Evolutionary conservation across 169 alveolate species (phyloP).

Genomic region (Theileria equi): DNA sequence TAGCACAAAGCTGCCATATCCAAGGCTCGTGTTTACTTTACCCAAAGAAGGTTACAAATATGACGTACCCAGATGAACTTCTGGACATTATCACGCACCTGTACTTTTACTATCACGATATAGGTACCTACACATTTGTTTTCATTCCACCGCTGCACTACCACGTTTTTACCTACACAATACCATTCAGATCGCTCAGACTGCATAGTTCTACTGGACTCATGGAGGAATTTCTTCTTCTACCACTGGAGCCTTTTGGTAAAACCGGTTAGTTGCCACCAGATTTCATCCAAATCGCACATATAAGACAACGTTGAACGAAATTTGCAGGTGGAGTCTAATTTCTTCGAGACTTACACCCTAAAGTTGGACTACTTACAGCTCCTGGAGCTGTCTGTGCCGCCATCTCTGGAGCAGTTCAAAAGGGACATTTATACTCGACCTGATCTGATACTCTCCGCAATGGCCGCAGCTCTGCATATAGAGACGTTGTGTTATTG

Average conservation of each 20-base stretch:
- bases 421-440: slow-evolving; percentile 19
- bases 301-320: not conserved
- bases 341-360: slow-evolving; percentile 19
- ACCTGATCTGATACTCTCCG: slow-evolving; percentile 16
- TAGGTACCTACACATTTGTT: too few relatives aligned
- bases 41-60: too few relatives aligned
- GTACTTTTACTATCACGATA: slow-evolving; percentile 33
- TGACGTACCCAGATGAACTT: slow-evolving; percentile 1
- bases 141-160: too few relatives aligned
- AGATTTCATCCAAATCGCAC: not conserved
- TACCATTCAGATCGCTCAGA: too few relatives aligned
- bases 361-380: slow-evolving; percentile 10
- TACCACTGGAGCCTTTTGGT: slow-evolving; percentile 13
- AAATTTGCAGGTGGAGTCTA: slow-evolving; percentile 1
- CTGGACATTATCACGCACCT: slow-evolving; percentile 9
- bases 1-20: too few relatives aligned
- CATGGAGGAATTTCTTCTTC: slow-evolving; percentile 27
- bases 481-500: not conserved
- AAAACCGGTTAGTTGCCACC: slow-evolving; percentile 10
- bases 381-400: slow-evolving; percentile 9
- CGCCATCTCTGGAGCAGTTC: slow-evolving; percentile 28
- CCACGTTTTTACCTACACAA: too few relatives aligned
- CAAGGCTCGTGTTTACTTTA: too few relatives aligned
- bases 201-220: slow-evolving; percentile 40
- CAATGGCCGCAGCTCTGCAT: slow-evolving; percentile 39